These are phyloP conservation scores for Phytophthora fragariaefolia DNA, from an alignment of 352 stramenopile genomes.

Conservation along the genomic window DNA sequence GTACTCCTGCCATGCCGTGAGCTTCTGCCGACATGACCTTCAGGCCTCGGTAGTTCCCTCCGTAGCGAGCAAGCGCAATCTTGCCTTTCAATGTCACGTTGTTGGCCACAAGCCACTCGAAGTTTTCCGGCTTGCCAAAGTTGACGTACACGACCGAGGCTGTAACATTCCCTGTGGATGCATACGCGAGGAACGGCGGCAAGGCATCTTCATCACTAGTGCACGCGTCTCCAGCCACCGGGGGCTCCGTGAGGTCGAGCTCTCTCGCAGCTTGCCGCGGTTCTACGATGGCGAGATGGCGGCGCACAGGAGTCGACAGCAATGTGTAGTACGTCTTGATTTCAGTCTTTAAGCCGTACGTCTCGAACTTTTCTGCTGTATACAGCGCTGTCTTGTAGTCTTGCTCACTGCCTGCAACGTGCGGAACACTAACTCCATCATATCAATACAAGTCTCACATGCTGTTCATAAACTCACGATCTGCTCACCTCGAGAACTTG, in stretches of 20 bases:
- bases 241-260: conserved; percentile 58
- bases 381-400: conserved; percentile 53
- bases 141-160: conserved; percentile 85
- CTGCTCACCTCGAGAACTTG: conserved; percentile 37
- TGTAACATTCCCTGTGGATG: conserved; percentile 66
- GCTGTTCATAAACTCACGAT: too few species aligned
- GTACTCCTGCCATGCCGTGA: conserved; percentile 55
- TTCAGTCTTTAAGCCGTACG: conserved; percentile 57
- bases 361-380: conserved; percentile 49
- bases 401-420: conserved; percentile 39
- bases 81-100: conserved; percentile 63
- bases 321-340: conserved; percentile 70
- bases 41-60: conserved; percentile 52
- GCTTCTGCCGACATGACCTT: conserved; percentile 73
- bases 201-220: conserved; percentile 51
- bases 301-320: conserved; percentile 60
- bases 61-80: conserved; percentile 76
- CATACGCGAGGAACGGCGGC: conserved; percentile 84
- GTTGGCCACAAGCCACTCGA: conserved; percentile 55
- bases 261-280: conserved; percentile 30
- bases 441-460: conserved; percentile 10
- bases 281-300: conserved; percentile 44
- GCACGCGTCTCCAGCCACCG: conserved; percentile 62
- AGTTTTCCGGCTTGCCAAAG: conserved; percentile 76
- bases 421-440: conserved; percentile 25